phyloP scores from a whole-genome alignment of 176 grass and related monocot genomes.

The Phoenix roebelenii region DNA sequence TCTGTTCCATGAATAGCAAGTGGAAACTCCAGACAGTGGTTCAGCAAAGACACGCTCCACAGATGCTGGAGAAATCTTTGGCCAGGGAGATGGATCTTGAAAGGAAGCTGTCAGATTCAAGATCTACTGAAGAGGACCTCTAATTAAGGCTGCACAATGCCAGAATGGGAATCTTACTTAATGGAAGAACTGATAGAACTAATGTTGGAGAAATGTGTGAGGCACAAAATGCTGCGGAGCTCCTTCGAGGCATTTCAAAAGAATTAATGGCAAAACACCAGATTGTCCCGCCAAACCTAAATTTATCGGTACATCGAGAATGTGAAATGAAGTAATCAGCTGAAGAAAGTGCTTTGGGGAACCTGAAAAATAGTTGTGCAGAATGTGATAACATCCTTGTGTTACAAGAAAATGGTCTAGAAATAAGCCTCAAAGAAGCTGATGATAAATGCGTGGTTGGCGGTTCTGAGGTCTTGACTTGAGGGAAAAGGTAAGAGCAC shows the following conservation, averaged over 20 bases:
- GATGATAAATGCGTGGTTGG: conserved; percentile 3
- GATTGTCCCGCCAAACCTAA: conserved; percentile 27
- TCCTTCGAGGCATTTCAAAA: conserved; percentile 51
- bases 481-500: conserved; percentile 26
- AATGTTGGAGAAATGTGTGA: conserved; percentile 38
- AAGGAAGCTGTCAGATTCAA: conserved; percentile 67
- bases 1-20: conserved; percentile 26
- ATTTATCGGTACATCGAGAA: conserved; percentile 24
- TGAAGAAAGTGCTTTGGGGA: conserved; percentile 21
- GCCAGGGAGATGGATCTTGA: conserved; percentile 84
- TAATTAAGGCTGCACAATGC: conserved; percentile 35
- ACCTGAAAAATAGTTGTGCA: background rate
- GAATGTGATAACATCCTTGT: background rate
- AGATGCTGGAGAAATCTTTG: conserved; percentile 78
- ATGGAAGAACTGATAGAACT: conserved; percentile 51
- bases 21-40: conserved; percentile 30
- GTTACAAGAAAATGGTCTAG: conserved; percentile 16
- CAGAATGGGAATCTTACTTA: conserved; percentile 46
- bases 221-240: conserved; percentile 58
- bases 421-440: conserved; percentile 13
- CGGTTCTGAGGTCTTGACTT: conserved; percentile 14
- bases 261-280: conserved; percentile 41
- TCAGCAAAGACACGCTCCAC: conserved; percentile 57
- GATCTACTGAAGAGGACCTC: conserved; percentile 46
- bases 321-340: conserved; percentile 32